phyloP scores from a whole-genome alignment of 2,329 filamentous ascomycete species.

The Claviceps cyperi region DNA sequence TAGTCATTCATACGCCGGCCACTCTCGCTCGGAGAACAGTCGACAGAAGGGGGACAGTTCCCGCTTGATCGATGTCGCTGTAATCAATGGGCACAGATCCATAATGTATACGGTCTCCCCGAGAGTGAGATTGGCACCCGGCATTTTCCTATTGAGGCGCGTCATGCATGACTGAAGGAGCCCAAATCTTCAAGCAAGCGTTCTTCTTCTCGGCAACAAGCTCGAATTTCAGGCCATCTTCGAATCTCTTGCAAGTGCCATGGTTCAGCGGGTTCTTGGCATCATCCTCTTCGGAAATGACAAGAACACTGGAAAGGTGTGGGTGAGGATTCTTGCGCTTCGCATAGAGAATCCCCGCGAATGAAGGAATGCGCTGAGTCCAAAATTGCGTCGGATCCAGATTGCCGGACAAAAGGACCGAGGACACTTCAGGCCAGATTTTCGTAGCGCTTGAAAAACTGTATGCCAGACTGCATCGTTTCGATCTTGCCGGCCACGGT shows the following conservation, averaged over 20 bases:
- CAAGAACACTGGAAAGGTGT: conserved; percentile 40
- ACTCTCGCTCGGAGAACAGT: conserved; percentile 61
- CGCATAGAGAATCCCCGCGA: conserved; percentile 47
- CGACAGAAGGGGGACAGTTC: conserved; percentile 56
- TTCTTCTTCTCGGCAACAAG: conserved; percentile 36
- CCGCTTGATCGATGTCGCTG: conserved; percentile 43
- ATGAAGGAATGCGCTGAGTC: conserved; percentile 65
- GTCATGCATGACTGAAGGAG: conserved; percentile 49
- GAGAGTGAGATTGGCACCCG: conserved; percentile 48
- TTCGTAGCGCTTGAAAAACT: conserved; percentile 63
- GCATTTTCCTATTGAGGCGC: conserved; percentile 54
- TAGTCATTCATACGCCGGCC: conserved; percentile 75
- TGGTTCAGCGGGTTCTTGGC: conserved; percentile 76
- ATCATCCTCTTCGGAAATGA: conserved; percentile 51
- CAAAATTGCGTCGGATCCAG: conserved; percentile 56
- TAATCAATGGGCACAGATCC: conserved; percentile 80
- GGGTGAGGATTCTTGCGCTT: conserved; percentile 24
- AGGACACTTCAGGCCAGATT: conserved; percentile 34
- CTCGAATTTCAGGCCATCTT: conserved; percentile 37
- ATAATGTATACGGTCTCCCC: conserved; percentile 58
- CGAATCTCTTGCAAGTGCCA: conserved; percentile 55
- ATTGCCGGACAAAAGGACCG: conserved; percentile 58
- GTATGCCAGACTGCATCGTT: conserved; percentile 58
- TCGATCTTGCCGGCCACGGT: conserved; percentile 52
- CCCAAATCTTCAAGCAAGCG: conserved; percentile 49